Percentiles rank a stretch among this genome's conserved stretches.
Evolutionary conservation across 257 asterid genomes (phyloP).

Genomic region (Solanum appendiculatum): DNA sequence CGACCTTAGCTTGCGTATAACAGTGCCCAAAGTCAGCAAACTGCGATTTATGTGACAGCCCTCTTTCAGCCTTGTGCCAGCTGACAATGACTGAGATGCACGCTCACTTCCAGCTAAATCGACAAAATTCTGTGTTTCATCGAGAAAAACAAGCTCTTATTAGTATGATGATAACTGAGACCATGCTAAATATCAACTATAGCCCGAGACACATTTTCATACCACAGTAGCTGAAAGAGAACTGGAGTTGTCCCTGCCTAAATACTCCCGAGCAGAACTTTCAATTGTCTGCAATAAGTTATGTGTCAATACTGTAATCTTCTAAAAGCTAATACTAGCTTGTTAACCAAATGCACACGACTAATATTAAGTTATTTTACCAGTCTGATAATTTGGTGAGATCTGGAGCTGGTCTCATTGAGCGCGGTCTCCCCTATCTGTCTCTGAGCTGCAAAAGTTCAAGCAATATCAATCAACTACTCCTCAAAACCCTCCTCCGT

Average conservation of each 20-base stretch:
- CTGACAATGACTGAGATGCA: conserved; percentile 88
- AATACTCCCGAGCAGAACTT: conserved; percentile 65
- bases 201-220: conserved; percentile 5
- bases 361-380: conserved; percentile 21
- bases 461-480: not conserved
- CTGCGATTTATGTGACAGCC: conserved; percentile 98
- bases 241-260: conserved; percentile 62
- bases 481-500: not conserved
- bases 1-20: conserved; percentile 90
- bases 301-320: not conserved
- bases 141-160: not conserved
- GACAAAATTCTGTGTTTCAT: conserved; percentile 59
- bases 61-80: conserved; percentile 90
- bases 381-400: conserved; percentile 94
- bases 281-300: conserved; percentile 64
- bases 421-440: conserved; percentile 91
- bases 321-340: not conserved
- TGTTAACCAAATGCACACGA: not conserved
- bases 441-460: conserved; percentile 62
- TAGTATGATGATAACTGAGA: not conserved
- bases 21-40: conserved; percentile 85
- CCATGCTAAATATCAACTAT: not conserved
- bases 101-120: conserved; percentile 98
- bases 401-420: conserved; percentile 90
- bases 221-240: conserved; percentile 87